Conservation (phyloP, 768 basidiomycete genomes). For the Hygrocybe punicea region DNA sequence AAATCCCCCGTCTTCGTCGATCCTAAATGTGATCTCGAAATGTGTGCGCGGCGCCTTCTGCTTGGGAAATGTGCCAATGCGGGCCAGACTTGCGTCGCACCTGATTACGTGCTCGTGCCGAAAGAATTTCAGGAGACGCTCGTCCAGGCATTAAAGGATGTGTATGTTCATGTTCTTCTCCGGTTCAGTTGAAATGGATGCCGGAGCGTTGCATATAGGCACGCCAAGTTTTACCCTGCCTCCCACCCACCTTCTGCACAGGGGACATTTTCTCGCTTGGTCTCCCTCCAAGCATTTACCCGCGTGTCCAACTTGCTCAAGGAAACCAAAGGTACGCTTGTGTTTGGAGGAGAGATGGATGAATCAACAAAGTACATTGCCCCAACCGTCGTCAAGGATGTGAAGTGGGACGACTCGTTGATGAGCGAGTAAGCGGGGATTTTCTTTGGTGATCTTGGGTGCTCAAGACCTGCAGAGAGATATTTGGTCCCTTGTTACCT, state of each 20-base stretch:
- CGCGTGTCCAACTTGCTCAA: conserved; percentile 64
- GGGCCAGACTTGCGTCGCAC: conserved; percentile 73
- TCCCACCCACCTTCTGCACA: conserved; percentile 43
- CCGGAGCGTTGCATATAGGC: too few relatives aligned
- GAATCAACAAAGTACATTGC: conserved; percentile 59
- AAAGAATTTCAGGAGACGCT: conserved; percentile 44
- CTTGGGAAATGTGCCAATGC: conserved; percentile 75
- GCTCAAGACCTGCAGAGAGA: conserved; percentile 50
- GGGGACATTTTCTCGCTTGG: conserved; percentile 49
- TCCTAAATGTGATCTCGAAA: conserved; percentile 60
- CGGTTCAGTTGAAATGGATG: neutral
- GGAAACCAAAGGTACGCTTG: conserved; percentile 60
- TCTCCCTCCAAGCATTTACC: conserved; percentile 51
- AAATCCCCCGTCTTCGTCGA: conserved; percentile 78
- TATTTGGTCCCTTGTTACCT: conserved; percentile 81
- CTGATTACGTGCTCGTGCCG: conserved; percentile 53
- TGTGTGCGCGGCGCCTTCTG: conserved; percentile 65
- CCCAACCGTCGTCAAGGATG: conserved; percentile 68
- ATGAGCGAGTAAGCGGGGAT: conserved; percentile 50
- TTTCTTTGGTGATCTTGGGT: neutral
- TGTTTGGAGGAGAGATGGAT: conserved; percentile 61
- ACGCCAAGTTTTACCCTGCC: conserved; percentile 55
- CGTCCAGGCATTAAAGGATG: conserved; percentile 42
- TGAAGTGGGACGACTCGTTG: conserved; percentile 60
- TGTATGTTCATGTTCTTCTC: conserved; percentile 27